Evolutionary conservation across 495 filamentous ascomycete genomes (phyloP).

Genomic region (Pseudoneurospora amorphoporcata): DNA sequence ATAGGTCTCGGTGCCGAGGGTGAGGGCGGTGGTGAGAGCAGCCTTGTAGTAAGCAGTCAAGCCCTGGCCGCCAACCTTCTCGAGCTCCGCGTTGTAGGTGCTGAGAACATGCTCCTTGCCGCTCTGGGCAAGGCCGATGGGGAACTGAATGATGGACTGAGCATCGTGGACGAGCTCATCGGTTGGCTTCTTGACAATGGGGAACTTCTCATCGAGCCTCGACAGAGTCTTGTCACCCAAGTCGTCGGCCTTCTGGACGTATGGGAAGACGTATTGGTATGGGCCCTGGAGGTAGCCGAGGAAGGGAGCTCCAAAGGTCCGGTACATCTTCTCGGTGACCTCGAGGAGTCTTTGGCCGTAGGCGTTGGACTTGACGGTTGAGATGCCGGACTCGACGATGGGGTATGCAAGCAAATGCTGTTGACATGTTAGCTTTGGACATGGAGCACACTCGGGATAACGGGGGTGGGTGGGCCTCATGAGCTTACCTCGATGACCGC

Average conservation of each 20-base stretch:
- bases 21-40: slow-evolving; percentile 58
- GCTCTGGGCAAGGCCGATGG: slow-evolving; percentile 53
- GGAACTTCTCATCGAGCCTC: slow-evolving; percentile 69
- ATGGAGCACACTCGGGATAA: neutral
- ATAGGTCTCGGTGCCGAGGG: slow-evolving; percentile 59
- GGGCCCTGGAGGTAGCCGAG: slow-evolving; percentile 69
- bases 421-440: slow-evolving; percentile 1
- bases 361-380: slow-evolving; percentile 65
- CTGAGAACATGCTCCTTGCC: slow-evolving; percentile 66
- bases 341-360: slow-evolving; percentile 73
- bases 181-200: slow-evolving; percentile 80
- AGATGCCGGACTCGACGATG: slow-evolving; percentile 67
- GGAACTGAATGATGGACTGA: slow-evolving; percentile 53
- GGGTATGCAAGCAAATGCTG: slow-evolving; percentile 84
- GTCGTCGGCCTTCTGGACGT: slow-evolving; percentile 69
- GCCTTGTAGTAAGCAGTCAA: slow-evolving; percentile 63
- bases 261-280: slow-evolving; percentile 68
- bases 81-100: slow-evolving; percentile 64
- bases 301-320: slow-evolving; percentile 53
- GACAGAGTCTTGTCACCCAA: slow-evolving; percentile 65
- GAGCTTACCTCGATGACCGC: slow-evolving; percentile 17
- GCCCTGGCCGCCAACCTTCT: slow-evolving; percentile 63
- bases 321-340: slow-evolving; percentile 58
- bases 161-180: slow-evolving; percentile 60
- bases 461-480: neutral